Conservation (phyloP, 2,329 filamentous ascomycete genomes). For the Fusarium nygamai region DNA sequence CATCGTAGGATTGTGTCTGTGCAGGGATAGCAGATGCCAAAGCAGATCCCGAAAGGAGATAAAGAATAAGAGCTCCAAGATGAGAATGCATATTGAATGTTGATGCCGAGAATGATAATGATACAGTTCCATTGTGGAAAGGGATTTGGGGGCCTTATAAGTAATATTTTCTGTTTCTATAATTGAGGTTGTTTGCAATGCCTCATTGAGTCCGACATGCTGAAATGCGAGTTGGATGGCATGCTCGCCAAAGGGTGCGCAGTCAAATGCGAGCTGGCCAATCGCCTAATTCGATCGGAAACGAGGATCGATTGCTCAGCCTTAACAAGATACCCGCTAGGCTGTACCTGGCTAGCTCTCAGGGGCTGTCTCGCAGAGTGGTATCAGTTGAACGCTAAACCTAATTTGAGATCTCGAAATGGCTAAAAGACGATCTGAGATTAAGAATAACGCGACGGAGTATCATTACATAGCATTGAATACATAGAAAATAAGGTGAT, state of each 20-base stretch:
- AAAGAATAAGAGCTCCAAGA: constrained; percentile 20
- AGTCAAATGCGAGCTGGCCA: constrained; percentile 34
- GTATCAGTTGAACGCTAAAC: neutral
- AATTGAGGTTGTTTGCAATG: neutral
- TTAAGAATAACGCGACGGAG: neutral
- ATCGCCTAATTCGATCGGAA: neutral
- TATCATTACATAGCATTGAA: accelerated
- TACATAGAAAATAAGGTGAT: neutral
- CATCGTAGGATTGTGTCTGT: constrained; percentile 6
- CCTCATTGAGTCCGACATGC: constrained; percentile 10
- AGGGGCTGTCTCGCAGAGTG: neutral
- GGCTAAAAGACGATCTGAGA: neutral
- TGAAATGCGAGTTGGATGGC: constrained; percentile 6
- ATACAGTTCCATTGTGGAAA: neutral
- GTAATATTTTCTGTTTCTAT: neutral
- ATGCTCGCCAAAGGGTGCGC: constrained; percentile 16
- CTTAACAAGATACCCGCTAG: neutral
- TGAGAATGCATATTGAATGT: constrained; percentile 23
- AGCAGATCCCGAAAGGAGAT: constrained; percentile 19
- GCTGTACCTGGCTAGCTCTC: neutral
- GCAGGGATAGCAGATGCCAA: constrained; percentile 5
- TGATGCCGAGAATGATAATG: neutral
- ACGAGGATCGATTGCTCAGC: constrained; percentile 12
- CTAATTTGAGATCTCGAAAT: neutral
- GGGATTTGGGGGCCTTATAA: constrained; percentile 6